phyloP scores from a whole-genome alignment of 441 rosid species.

The Gossypium schwendimanii region DNA sequence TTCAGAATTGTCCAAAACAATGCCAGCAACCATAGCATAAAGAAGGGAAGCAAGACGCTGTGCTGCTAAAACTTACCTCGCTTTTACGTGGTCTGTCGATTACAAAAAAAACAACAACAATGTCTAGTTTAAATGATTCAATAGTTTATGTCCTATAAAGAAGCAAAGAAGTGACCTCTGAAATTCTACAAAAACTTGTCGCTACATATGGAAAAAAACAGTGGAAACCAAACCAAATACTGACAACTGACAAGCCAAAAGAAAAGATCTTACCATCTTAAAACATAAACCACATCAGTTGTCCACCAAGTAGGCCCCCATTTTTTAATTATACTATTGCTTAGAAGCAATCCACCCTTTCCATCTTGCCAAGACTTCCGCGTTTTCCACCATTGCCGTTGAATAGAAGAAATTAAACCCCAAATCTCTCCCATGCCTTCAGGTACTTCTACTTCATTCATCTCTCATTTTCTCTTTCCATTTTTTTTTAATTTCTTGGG shows the following conservation, averaged over 20 bases:
- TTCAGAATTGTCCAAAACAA: too few species aligned
- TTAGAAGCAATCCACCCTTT: not conserved
- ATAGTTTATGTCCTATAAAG: not conserved
- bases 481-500: not conserved
- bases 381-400: conserved; percentile 16
- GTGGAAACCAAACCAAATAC: too few species aligned
- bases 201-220: not conserved
- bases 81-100: too few species aligned
- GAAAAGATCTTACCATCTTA: not conserved
- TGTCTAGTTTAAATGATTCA: too few species aligned
- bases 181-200: not conserved
- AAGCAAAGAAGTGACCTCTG: not conserved
- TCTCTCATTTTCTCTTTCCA: not conserved
- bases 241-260: not conserved
- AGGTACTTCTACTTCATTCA: conserved; percentile 8
- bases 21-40: too few species aligned
- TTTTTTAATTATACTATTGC: too few species aligned
- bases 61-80: too few species aligned
- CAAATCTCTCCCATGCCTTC: not conserved
- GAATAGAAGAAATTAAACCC: conserved; percentile 9
- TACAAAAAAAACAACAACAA: too few species aligned
- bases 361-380: conserved; percentile 11
- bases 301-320: not conserved
- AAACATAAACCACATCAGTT: not conserved
- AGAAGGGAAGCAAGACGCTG: too few species aligned